Base-by-base conservation (phyloP, 2,329 filamentous ascomycete species). In the Neofusicoccum umdonicola region DNA sequence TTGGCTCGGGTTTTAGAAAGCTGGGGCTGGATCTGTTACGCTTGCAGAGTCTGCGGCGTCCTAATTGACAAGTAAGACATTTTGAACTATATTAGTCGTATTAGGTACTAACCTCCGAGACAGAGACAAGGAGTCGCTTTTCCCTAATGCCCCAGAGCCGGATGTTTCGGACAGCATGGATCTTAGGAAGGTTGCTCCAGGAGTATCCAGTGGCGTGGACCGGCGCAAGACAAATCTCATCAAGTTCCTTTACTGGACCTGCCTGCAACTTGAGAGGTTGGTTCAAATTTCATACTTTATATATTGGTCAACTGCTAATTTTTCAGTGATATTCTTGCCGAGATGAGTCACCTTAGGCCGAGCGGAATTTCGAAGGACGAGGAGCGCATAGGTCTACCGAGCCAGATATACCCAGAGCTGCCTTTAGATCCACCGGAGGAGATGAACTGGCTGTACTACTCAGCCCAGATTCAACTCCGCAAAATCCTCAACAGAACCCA, bases 201-300 rank as follows among this genome's bases (percentile, higher is more conserved):
- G 52, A 13, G 63, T 64, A 2, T 48, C 52, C n/a, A 48, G 50
- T 13, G 51, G 51, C 15, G 54, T 60, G 13, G 63, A 64, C 19
- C 44, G 52, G 19, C 52, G 63, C 37, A 65, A 64, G 41, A 66
- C 74, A 37, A 81, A 81, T 52, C 69, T 82, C 47, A 78, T 82
- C 27, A 77, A 81, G 64, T 73, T 96, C 70, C 90, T 92, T 0
- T 97, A 93, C 71, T 98, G 94, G 94, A 95, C 93, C 7, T 96
- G 92, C 74, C 81, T 97, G 67, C 94, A 98, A 73, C 83, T 98
- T 11, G 94, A 98, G 77, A 97, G 89, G 90, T 92, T 76, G 69
- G 77, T 68, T 34, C 37, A 39, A 31, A 54, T 68, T 63, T 35
- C 22, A 8, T 35, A 17, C 2, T 15, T 17, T 13, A 4, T 44